Conservation (phyloP, 441 rosid genomes). For the Flueggea neowawraea region DNA sequence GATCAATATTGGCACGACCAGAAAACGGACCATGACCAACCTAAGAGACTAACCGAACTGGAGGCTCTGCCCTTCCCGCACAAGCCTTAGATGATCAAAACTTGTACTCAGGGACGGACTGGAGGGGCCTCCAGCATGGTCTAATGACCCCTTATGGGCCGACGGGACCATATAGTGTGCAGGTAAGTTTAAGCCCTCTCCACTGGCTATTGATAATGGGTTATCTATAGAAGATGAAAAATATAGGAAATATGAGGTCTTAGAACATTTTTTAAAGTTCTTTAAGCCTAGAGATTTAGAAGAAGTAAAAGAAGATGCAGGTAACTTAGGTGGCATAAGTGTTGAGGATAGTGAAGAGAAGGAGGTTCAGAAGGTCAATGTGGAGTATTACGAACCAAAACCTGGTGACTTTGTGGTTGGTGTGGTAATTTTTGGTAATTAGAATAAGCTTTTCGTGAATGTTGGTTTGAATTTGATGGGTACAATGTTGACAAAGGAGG, state of each 20-base stretch:
- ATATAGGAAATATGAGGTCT: conserved; percentile 48
- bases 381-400: conserved; percentile 79
- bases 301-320: conserved; percentile 26
- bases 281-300: conserved; percentile 46
- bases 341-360: conserved; percentile 16
- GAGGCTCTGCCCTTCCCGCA: too few species aligned
- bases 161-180: too few species aligned
- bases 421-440: conserved; percentile 92
- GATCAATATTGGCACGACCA: too few species aligned
- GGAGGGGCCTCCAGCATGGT: too few species aligned
- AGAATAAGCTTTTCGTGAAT: conserved; percentile 83
- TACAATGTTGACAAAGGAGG: conserved; percentile 92
- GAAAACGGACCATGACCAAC: too few species aligned
- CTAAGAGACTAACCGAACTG: too few species aligned
- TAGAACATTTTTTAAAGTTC: conserved; percentile 82
- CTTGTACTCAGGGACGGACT: too few species aligned
- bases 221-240: conserved; percentile 26
- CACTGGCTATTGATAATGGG: conserved; percentile 25
- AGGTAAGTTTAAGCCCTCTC: conserved; percentile 62
- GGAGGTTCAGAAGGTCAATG: conserved; percentile 34
- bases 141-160: too few species aligned
- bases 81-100: too few species aligned
- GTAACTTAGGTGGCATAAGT: conserved; percentile 22
- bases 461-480: conserved; percentile 85
- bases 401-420: conserved; percentile 86